Evolutionary conservation across 805 yeast genomes (phyloP).

Genomic region (Candida glaebosa): DNA sequence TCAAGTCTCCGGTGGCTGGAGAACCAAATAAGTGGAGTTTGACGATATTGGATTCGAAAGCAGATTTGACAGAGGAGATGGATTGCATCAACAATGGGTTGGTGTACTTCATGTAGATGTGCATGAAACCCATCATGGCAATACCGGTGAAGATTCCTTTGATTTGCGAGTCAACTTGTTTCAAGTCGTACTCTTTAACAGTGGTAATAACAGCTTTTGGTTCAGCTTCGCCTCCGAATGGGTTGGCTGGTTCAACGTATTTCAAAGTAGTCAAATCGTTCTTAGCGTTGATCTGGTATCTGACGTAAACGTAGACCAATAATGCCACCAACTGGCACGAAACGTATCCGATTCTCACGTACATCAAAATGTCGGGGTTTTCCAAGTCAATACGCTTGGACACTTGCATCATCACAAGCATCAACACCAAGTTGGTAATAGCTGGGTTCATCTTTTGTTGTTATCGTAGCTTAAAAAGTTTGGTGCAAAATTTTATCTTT

Average conservation of each 20-base stretch:
- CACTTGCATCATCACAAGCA: conserved; percentile 96
- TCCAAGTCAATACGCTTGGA: conserved; percentile 87
- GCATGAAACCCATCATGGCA: conserved; percentile 99
- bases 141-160: conserved; percentile 82
- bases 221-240: conserved; percentile 73
- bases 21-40: conserved; percentile 84
- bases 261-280: conserved; percentile 91
- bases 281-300: conserved; percentile 58
- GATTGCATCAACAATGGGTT: conserved; percentile 96
- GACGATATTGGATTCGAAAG: conserved; percentile 85
- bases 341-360: conserved; percentile 71
- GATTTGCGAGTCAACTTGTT: conserved; percentile 75
- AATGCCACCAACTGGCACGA: conserved; percentile 64
- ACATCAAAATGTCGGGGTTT: conserved; percentile 67
- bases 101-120: conserved; percentile 93
- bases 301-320: conserved; percentile 62
- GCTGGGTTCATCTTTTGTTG: conserved; percentile 96
- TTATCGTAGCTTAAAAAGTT: too few relatives aligned
- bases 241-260: conserved; percentile 80
- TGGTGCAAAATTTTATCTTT: too few relatives aligned
- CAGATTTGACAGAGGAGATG: conserved; percentile 84
- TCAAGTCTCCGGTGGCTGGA: conserved; percentile 83
- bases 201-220: conserved; percentile 82
- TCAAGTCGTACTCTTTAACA: conserved; percentile 89
- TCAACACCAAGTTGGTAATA: conserved; percentile 76